A percentile compares a stretch with the other conserved stretches of the same genome.
These are phyloP conservation scores for Phytophthora pluvialis DNA, from an alignment of 352 stramenopile genomes.

Conservation along the genomic window DNA sequence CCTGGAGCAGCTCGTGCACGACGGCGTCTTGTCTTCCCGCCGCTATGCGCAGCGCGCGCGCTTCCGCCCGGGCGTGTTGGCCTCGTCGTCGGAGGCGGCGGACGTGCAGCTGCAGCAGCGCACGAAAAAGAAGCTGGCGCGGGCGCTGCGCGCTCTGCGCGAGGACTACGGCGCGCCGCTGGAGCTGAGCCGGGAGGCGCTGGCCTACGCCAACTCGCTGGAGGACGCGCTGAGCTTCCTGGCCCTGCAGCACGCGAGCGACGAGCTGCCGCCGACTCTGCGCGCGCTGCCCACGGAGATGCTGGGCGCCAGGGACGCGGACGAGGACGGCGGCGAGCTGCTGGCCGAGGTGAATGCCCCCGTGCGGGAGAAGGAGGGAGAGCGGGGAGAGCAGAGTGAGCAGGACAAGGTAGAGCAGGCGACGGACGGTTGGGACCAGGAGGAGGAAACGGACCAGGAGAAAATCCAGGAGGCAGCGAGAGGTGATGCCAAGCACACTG, in stretches of 20 bases:
- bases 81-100: slow-evolving; percentile 22
- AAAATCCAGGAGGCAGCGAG: slow-evolving; percentile 29
- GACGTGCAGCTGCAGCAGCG: slow-evolving; percentile 57
- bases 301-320: slow-evolving; percentile 5
- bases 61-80: slow-evolving; percentile 61
- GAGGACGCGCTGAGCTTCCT: slow-evolving; percentile 77
- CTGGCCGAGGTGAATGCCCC: slow-evolving; percentile 40
- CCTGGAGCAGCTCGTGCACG: slow-evolving; percentile 60
- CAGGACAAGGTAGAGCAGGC: slow-evolving; percentile 9
- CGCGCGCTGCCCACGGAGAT: slow-evolving; percentile 38
- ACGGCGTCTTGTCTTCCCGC: slow-evolving; percentile 35
- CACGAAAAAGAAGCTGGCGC: slow-evolving; percentile 60
- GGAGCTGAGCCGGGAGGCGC: slow-evolving; percentile 42
- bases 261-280: slow-evolving; percentile 55
- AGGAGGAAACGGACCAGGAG: slow-evolving; percentile 7
- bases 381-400: not conserved
- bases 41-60: slow-evolving; percentile 37
- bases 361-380: slow-evolving; percentile 10
- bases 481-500: slow-evolving; percentile 9
- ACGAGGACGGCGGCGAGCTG: slow-evolving; percentile 34
- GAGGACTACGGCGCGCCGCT: slow-evolving; percentile 57
- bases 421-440: not conserved
- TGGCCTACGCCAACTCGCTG: slow-evolving; percentile 65
- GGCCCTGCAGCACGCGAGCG: slow-evolving; percentile 59
- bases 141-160: slow-evolving; percentile 47